Conservation (phyloP, 306 rosid genomes). For the Cyclanthera cordifolia region DNA sequence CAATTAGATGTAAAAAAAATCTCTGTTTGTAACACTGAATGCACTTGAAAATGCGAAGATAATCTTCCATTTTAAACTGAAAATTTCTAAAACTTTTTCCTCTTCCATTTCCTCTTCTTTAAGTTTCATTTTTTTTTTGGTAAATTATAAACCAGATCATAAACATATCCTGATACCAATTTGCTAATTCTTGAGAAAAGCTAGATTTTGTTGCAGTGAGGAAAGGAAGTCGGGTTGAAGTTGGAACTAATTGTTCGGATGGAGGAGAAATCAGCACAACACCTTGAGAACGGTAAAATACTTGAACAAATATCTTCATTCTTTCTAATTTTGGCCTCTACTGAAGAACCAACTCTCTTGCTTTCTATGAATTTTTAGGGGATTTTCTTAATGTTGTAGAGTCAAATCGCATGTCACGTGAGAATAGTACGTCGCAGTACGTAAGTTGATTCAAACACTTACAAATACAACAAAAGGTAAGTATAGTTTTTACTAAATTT, state of each 20-base stretch:
- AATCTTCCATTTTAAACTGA: slow-evolving; percentile 23
- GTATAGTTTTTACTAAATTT: neutral
- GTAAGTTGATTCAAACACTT: too few species aligned
- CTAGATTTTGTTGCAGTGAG: neutral
- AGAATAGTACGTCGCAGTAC: too few species aligned
- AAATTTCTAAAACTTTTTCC: neutral
- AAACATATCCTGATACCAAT: neutral
- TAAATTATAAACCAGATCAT: neutral
- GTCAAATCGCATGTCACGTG: too few species aligned
- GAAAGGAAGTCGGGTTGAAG: neutral
- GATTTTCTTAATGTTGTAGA: too few species aligned
- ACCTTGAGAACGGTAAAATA: neutral
- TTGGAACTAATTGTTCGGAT: neutral
- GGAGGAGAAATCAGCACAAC: neutral
- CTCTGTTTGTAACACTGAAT: slow-evolving; percentile 12
- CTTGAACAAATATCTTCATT: neutral
- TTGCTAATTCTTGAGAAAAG: neutral
- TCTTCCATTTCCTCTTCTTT: neutral
- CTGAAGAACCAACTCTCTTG: neutral
- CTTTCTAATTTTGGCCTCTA: neutral
- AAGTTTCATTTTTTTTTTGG: neutral
- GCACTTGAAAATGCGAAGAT: slow-evolving; percentile 15
- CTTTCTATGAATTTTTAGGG: neutral
- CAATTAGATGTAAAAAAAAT: slow-evolving; percentile 34
- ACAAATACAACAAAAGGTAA: neutral